Percentiles rank a stretch among this genome's conserved stretches.
phyloP scores from a whole-genome alignment of 2,329 filamentous ascomycete genomes.

The Ophiostoma ips region DNA sequence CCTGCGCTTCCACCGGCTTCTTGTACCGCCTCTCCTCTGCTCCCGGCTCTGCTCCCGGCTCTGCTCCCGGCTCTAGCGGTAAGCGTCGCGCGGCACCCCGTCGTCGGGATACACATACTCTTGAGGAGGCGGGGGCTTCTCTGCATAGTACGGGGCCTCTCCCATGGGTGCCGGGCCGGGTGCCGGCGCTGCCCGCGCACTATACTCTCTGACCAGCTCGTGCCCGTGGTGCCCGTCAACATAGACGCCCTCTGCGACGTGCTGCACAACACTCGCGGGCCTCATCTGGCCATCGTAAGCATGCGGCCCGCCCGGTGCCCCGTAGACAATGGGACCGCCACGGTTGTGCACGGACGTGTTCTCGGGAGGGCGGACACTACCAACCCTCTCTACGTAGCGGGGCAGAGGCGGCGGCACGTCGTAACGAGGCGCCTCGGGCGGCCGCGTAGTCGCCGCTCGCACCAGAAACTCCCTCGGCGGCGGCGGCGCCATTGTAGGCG shows the following conservation, averaged over 20 bases:
- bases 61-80: constrained; percentile 2
- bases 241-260: background rate
- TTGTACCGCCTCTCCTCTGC: too few species aligned
- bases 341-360: background rate
- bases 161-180: constrained; percentile 14
- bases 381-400: constrained; percentile 24
- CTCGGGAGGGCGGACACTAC: constrained; percentile 39
- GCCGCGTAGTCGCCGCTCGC: constrained; percentile 40
- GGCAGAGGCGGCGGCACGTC: constrained; percentile 11
- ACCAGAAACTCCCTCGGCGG: constrained; percentile 37
- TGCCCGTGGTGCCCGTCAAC: background rate
- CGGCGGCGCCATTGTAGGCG: constrained; percentile 19
- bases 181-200: constrained; percentile 22
- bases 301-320: background rate
- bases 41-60: too few species aligned
- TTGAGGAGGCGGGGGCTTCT: constrained; percentile 17
- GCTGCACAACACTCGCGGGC: background rate
- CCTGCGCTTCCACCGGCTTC: too few species aligned
- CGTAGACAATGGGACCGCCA: constrained; percentile 9
- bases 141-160: constrained; percentile 8
- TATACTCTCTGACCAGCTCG: constrained; percentile 6
- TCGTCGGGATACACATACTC: constrained; percentile 34
- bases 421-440: constrained; percentile 23
- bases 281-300: background rate
- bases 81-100: constrained; percentile 4